phyloP scores from a whole-genome alignment of 495 filamentous ascomycete species.

The Penicillium angulare region DNA sequence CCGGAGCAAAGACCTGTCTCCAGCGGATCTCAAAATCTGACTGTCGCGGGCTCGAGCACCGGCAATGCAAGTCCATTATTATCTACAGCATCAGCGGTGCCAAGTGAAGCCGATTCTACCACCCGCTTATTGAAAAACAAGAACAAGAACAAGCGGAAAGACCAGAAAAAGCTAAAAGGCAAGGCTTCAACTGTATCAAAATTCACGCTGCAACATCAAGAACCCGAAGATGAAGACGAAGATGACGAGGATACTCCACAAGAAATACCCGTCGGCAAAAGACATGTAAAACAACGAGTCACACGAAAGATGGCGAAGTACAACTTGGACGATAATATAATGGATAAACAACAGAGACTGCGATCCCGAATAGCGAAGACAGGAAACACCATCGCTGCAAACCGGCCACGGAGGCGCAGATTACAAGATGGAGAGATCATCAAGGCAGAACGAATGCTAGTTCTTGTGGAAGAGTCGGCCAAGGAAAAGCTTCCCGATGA shows the following conservation, averaged over 20 bases:
- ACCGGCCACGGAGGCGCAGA: conserved; percentile 37
- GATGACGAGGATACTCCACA: neutral
- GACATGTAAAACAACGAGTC: conserved; percentile 16
- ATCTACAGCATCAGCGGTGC: conserved; percentile 17
- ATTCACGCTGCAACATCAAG: conserved; percentile 30
- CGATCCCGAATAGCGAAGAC: conserved; percentile 36
- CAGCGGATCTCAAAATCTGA: conserved; percentile 14
- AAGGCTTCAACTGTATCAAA: conserved; percentile 21
- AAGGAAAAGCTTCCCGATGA: conserved; percentile 56
- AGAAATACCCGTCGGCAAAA: no score
- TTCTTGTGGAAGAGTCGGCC: conserved; percentile 58
- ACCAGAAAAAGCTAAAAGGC: conserved; percentile 27
- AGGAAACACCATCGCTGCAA: conserved; percentile 39
- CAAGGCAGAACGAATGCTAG: conserved; percentile 75
- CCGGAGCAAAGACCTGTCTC: conserved; percentile 9
- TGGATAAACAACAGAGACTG: conserved; percentile 37
- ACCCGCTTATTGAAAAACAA: conserved; percentile 31
- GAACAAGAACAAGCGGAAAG: conserved; percentile 23
- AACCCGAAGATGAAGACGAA: conserved; percentile 33
- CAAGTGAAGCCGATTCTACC: conserved; percentile 40
- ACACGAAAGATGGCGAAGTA: conserved; percentile 36
- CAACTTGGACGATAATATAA: conserved; percentile 47
- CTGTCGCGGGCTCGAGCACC: conserved; percentile 15
- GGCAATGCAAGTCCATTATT: conserved; percentile 19
- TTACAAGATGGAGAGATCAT: conserved; percentile 62